phyloP scores from a whole-genome alignment of 2,329 filamentous ascomycete species.

The Fusarium ramigenum region DNA sequence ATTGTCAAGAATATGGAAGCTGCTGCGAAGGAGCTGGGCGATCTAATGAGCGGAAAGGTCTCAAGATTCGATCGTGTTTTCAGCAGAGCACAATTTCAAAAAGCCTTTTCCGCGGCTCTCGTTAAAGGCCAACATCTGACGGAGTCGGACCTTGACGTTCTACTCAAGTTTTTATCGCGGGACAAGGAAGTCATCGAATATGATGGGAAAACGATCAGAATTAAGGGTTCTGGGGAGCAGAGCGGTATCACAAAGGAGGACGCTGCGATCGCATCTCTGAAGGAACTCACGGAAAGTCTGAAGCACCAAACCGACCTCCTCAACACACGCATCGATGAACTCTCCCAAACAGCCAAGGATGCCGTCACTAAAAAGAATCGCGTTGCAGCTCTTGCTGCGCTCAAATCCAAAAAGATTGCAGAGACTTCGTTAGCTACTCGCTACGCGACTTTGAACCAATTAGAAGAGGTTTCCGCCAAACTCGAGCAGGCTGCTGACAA shows the following conservation, averaged over 20 bases:
- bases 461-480: slow-evolving; percentile 84
- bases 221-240: slow-evolving; percentile 66
- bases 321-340: slow-evolving; percentile 70
- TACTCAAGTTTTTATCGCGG: slow-evolving; percentile 75
- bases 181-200: slow-evolving; percentile 69
- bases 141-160: slow-evolving; percentile 71
- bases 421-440: slow-evolving; percentile 78
- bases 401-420: slow-evolving; percentile 84
- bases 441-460: slow-evolving; percentile 77
- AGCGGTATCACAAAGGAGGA: slow-evolving; percentile 77
- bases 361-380: slow-evolving; percentile 79
- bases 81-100: slow-evolving; percentile 70
- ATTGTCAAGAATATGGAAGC: slow-evolving; percentile 70
- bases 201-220: slow-evolving; percentile 77
- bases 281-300: slow-evolving; percentile 79
- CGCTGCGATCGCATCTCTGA: slow-evolving; percentile 82
- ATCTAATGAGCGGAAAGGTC: slow-evolving; percentile 53
- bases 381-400: slow-evolving; percentile 76
- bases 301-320: slow-evolving; percentile 77
- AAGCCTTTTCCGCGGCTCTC: slow-evolving; percentile 64
- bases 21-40: slow-evolving; percentile 63
- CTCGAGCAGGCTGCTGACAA: slow-evolving; percentile 89
- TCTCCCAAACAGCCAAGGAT: slow-evolving; percentile 72
- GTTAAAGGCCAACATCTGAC: slow-evolving; percentile 62
- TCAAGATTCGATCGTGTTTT: slow-evolving; percentile 73